Conservation (phyloP, 805 yeast genomes). For the Wickerhamiella azymoides region DNA sequence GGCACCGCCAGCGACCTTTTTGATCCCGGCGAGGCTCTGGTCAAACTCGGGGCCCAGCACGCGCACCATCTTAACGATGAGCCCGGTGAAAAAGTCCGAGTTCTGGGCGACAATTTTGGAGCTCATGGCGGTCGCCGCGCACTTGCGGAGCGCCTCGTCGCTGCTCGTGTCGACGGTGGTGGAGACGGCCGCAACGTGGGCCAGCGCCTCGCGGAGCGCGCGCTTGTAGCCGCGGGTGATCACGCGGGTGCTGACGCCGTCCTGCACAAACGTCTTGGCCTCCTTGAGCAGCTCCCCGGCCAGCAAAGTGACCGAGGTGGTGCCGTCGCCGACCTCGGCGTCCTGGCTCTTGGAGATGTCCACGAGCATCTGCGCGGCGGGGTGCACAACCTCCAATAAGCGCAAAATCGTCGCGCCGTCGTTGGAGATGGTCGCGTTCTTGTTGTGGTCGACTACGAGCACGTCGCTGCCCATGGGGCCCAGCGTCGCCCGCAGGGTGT, state of each 20-base stretch:
- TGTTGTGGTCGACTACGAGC: slow-evolving; percentile 67
- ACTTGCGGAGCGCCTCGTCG: slow-evolving; percentile 55
- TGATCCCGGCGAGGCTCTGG: slow-evolving; percentile 83
- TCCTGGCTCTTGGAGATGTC: slow-evolving; percentile 94
- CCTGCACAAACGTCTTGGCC: slow-evolving; percentile 81
- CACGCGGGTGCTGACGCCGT: slow-evolving; percentile 84
- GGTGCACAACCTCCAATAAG: slow-evolving; percentile 88
- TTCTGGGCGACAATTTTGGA: slow-evolving; percentile 84
- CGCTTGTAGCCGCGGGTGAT: slow-evolving; percentile 76
- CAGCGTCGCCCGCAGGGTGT: slow-evolving; percentile 81
- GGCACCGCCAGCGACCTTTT: slow-evolving; percentile 90
- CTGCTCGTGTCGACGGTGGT: slow-evolving; percentile 47
- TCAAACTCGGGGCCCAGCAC: slow-evolving; percentile 73
- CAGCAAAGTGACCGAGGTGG: slow-evolving; percentile 87
- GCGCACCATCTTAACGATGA: slow-evolving; percentile 93
- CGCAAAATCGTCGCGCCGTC: slow-evolving; percentile 96
- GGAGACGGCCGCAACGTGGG: slow-evolving; percentile 58
- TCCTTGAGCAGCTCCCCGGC: slow-evolving; percentile 87
- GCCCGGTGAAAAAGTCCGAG: slow-evolving; percentile 77
- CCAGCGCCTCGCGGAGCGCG: slow-evolving; percentile 67
- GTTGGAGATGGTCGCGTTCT: slow-evolving; percentile 87
- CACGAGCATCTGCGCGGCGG: slow-evolving; percentile 92
- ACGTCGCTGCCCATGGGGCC: slow-evolving; percentile 98
- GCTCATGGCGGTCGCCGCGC: slow-evolving; percentile 96
- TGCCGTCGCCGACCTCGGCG: slow-evolving; percentile 97